Evolutionary conservation across 2,329 filamentous ascomycete species (phyloP).

Genomic region (Nemania sp.): DNA sequence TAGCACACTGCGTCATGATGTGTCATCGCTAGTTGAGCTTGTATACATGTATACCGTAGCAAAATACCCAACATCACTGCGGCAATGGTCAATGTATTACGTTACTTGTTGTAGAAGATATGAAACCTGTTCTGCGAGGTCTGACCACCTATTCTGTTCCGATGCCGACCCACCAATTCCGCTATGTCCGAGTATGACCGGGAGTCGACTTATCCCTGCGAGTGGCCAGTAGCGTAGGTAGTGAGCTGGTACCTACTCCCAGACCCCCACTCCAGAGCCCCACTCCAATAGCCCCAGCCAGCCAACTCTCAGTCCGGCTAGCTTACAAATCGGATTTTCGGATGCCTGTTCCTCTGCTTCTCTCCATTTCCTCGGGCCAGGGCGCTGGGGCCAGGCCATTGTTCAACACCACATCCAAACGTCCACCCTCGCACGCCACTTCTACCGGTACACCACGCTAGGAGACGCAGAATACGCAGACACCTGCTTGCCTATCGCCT

Average conservation of each 20-base stretch:
- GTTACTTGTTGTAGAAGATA: too few relatives aligned
- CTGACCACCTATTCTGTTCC: too few relatives aligned
- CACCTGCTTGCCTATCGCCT: conserved; percentile 11
- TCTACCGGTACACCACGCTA: not conserved
- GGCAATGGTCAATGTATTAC: too few relatives aligned
- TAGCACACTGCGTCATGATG: conserved; percentile 3
- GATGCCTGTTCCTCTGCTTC: conserved; percentile 36
- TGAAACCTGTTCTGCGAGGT: too few relatives aligned
- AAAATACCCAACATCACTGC: not conserved
- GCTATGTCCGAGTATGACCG: conserved; percentile 21
- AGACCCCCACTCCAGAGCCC: not conserved
- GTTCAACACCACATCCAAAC: too few relatives aligned
- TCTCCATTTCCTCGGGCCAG: conserved; percentile 38
- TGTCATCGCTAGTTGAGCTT: not conserved
- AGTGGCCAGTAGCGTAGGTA: too few relatives aligned
- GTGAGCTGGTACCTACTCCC: not conserved
- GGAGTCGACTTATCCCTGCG: not conserved
- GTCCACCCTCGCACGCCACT: conserved; percentile 8
- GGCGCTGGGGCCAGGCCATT: conserved; percentile 13
- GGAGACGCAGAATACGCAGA: conserved; percentile 14
- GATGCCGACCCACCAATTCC: conserved; percentile 9
- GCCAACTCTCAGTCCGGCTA: conserved; percentile 19
- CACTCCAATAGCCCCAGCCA: not conserved
- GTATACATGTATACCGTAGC: not conserved
- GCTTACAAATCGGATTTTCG: conserved; percentile 42